A percentile compares a stretch with the other conserved stretches of the same genome.
Evolutionary conservation across 352 stramenopile genomes (phyloP).

Genomic region (Pythium aquatile): DNA sequence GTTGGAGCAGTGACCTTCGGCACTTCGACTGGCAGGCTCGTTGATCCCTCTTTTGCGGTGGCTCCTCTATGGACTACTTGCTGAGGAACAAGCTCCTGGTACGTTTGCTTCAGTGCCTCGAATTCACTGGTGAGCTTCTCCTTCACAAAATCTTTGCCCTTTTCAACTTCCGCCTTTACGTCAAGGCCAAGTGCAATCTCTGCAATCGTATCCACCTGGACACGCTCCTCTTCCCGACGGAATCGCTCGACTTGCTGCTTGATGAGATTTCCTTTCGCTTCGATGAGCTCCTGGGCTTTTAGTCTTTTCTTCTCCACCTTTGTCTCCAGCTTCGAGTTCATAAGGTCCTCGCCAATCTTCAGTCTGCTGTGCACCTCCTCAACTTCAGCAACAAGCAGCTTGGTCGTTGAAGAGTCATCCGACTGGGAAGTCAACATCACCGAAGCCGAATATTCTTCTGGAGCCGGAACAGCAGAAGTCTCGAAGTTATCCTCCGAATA

Average conservation of each 20-base stretch:
- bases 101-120: slow-evolving; percentile 28
- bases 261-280: slow-evolving; percentile 37
- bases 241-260: slow-evolving; percentile 34
- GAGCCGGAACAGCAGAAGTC: neutral
- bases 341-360: neutral
- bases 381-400: slow-evolving; percentile 40
- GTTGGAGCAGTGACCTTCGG: neutral
- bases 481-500: slow-evolving; percentile 1
- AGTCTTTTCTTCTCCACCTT: slow-evolving; percentile 48
- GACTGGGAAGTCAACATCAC: slow-evolving; percentile 29
- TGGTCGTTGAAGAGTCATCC: slow-evolving; percentile 56
- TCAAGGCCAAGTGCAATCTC: slow-evolving; percentile 38
- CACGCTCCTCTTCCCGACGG: slow-evolving; percentile 37
- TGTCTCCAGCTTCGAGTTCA: neutral
- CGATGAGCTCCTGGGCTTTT: slow-evolving; percentile 38
- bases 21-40: neutral
- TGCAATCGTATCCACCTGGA: slow-evolving; percentile 42
- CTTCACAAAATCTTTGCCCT: slow-evolving; percentile 33
- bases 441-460: neutral
- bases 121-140: slow-evolving; percentile 35
- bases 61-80: neutral
- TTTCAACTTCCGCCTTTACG: slow-evolving; percentile 27
- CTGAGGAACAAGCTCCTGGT: slow-evolving; percentile 26
- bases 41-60: neutral
- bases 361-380: slow-evolving; percentile 16